Evolutionary conservation across 495 filamentous ascomycete genomes (phyloP), one percentile per base, ranked within the genome.

Genomic region (Penicilliopsis zonata): DNA sequence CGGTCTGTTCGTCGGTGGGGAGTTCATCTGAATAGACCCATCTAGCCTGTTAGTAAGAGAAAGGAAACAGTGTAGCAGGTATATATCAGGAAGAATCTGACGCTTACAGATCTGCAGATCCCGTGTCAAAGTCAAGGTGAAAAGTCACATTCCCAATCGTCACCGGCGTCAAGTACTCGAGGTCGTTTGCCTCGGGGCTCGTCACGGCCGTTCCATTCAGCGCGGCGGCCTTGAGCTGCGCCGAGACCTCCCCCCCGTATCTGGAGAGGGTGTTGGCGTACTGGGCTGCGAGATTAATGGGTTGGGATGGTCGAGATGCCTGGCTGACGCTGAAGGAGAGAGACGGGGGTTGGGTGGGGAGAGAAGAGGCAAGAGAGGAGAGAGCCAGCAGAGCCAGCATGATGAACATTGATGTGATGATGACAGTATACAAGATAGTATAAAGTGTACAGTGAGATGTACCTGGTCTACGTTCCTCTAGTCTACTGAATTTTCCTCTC

Each of bases 71-170:
- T 12, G 4, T n/a, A 24, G n/a, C 22, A 24, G 6, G n/a, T 7
- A 24, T n/a, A 18, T 27, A 13, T 16, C 3, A 30, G 2, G 18
- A 13, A 13, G 13, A 8, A 14, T 14, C 10, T 7, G 17, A 9
- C 26, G 62, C 71, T 59, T 52, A 85, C 65, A 87, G 69, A 57
- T 87, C 82, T 26, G 76, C 71, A 23, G 74, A 80, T 3, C 82
- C 82, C 24, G 82, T 84, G 48, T 87, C 82, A 43, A 85, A 67
- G 47, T 84, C 75, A 35, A 86, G 44, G 43, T 75, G 67, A 42
- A 85, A 47, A 3, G 62, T 69, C 33, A 74, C 70, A 9, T 57
- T 56, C 36, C 82, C 82, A 37, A 86, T 61, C 2, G 53, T 62
- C 33, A 86, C 78, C 10, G 78, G 77, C 16, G 66, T 69, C 38